Base-by-base conservation (phyloP, 2,329 filamentous ascomycete genomes). In the Colletotrichum sidae region DNA sequence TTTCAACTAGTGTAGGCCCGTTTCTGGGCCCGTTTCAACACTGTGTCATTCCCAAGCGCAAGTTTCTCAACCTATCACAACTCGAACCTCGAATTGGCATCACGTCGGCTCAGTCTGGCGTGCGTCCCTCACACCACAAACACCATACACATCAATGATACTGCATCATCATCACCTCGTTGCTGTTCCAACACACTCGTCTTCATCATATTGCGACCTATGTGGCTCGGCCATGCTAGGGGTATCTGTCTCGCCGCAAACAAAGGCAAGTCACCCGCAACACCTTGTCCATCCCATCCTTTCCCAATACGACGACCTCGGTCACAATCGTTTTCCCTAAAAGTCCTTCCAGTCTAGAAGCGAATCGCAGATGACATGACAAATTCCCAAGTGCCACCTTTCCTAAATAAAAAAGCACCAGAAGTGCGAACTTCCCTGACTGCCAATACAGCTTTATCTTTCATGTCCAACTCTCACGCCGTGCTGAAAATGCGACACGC, bases 391-490 rank as follows among this genome's bases (percentile, higher is more conserved):
- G 51, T 56, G 42, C 60, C 52, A 35, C 12, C 54, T 47, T 57
- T 52, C 61, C 45, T 15, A 37, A 67, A 25, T 4, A 4, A 25
- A 25, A 55, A 58, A 55, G 60, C 64, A 58, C 53, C 54, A 59
- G 57, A 68, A 65, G 65, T 57, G 61, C 44, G 61, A 68, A 66
- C 67, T 57, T 68, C 61, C 38, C 51, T 39, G 63, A 46, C 44
- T 66, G 45, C 59, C 59, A 44, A 46, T 65, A 65, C 60, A 68
- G 53, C 51, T 53, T 59, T 61, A 41, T 69, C 65, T 69, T 65
- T 65, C 61, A 51, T 44, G 34, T 59, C 50, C 53, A 51, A 46
- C 54, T 61, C 45, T 15, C 53, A 58, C 39, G 60, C 34, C 56
- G 46, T 56, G 56, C 56, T 49, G 35, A 37, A 38, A 25, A 57